Evolutionary conservation across 2,329 filamentous ascomycete genomes (phyloP), one percentile per base, ranked within the genome.

Genomic region (Sclerotinia sclerotiorum): DNA sequence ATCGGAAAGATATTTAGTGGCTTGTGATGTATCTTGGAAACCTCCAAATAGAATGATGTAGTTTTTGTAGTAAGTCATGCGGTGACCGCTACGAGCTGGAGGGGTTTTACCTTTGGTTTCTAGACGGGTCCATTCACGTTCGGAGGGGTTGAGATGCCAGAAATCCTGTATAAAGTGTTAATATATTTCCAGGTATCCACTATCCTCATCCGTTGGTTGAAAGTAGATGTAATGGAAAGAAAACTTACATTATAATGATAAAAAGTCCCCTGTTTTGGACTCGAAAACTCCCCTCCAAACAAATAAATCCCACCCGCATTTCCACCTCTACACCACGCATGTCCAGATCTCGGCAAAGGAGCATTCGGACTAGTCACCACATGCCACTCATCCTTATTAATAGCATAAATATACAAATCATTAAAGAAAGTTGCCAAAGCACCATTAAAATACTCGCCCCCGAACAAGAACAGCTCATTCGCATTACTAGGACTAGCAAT

Each of bases 11-110:
- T 99, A 99, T 78, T 94, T 96, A 6, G 94, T 98, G 78, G 94
- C 90, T 78, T 96, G 93, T 13, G 92, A 94, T 0, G 94, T 98
- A 78, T 98, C 95, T 80, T 99, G 95, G 78, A 99, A 99, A 0
- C 95, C 95, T 69, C 95, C 95, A 77, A 97, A 98, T 1, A 99
- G 83, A 69, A 99, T 87, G 71, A 99, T 93, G 79, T 97, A 98
- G 78, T 97, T 93, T 81, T 98, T 98, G 85, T 88, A 98, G 78
- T 92, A 94, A 3, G 94, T 96, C 93, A 99, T 97, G 73, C 94
- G 88, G 79, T 97, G 94, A 4, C 95, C 95, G 78, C 92, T 96
- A 72, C 95, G 85, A 3, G 94, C 93, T 2, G 92, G 90, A 51
- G 94, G 94, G 48, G 85, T 85, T 79, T 91, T 92, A 69, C 91